Base-by-base conservation (phyloP, 1,284 basidiomycete genomes). In the Tylopilus orsonianus region DNA sequence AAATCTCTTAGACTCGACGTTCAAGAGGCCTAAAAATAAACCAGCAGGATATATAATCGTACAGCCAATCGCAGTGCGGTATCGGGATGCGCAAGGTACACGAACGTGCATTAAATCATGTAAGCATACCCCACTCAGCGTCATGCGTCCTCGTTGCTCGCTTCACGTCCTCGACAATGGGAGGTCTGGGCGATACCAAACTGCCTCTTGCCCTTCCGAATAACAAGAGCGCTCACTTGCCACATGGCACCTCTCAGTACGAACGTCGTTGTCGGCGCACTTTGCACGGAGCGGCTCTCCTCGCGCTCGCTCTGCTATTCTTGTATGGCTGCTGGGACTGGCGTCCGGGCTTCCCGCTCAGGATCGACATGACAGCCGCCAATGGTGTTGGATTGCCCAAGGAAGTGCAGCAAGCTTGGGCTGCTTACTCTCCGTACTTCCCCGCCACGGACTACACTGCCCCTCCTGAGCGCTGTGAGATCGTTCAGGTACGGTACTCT, bases 341-440 rank as follows among this genome's bases (percentile, higher is more conserved):
- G 39, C 46, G 30, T 35, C 34, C 24, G 27, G 6, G 36, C n/a
- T 16, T 50, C 4, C 19, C 47, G 3, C 24, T 26, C 10, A 26
- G 36, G 23, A 16, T 35, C 22, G 19, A 41, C 14, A 14, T 33
- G 16, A 20, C 44, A 4, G 18, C 26, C 3, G 41, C n/a, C n/a
- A n/a, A n/a, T n/a, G n/a, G 44, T 4, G 1, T 48, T 14, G 48
- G 40, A 9, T 32, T 67, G 18, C 54, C 65, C 12, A 51, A 60
- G 49, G 49, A 53, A 5, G 46, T 66, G 5, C 64, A 72, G 39
- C 64, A 54, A 18, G 61, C 70, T 6, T 85, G 82, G 83, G 79
- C 74, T 7, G 70, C 77, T 44, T 84, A 84, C 57, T 75, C 81
- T 10, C 83, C 83, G 0, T 85, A 77, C 59, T 78, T 73, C 49